Evolutionary conservation across 305 asterid genomes (phyloP).

Genomic region (Fraxinus sp.): DNA sequence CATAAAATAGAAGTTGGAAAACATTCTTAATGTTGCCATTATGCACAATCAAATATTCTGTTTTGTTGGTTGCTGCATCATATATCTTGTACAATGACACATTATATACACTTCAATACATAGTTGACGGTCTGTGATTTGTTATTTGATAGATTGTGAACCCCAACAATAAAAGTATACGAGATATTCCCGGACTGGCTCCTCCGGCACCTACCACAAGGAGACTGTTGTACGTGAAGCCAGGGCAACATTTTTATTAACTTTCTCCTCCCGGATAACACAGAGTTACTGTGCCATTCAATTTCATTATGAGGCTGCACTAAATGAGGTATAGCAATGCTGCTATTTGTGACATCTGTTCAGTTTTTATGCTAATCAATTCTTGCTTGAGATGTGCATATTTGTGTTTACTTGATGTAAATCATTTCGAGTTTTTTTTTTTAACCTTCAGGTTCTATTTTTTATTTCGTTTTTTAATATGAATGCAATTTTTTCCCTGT

Average conservation of each 20-base stretch:
- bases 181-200: conserved; percentile 96
- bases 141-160: conserved; percentile 59
- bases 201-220: conserved; percentile 93
- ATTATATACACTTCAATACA: background rate
- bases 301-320: conserved; percentile 29
- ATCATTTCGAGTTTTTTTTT: conserved; percentile 26
- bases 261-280: conserved; percentile 6
- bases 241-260: conserved; percentile 32
- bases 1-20: background rate
- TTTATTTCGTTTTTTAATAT: background rate
- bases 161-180: conserved; percentile 77
- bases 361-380: conserved; percentile 26
- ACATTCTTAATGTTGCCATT: background rate
- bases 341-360: conserved; percentile 12
- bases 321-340: background rate
- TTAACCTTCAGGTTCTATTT: conserved; percentile 6
- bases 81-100: background rate
- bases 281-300: conserved; percentile 21
- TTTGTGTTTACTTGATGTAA: conserved; percentile 39
- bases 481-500: conserved; percentile 6
- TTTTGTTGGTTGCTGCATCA: background rate
- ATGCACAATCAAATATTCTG: background rate
- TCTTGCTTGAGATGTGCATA: conserved; percentile 54
- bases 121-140: conserved; percentile 22
- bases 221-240: conserved; percentile 63